Conservation (phyloP, 805 yeast genomes). For the Suhomyces tanzawaensis region DNA sequence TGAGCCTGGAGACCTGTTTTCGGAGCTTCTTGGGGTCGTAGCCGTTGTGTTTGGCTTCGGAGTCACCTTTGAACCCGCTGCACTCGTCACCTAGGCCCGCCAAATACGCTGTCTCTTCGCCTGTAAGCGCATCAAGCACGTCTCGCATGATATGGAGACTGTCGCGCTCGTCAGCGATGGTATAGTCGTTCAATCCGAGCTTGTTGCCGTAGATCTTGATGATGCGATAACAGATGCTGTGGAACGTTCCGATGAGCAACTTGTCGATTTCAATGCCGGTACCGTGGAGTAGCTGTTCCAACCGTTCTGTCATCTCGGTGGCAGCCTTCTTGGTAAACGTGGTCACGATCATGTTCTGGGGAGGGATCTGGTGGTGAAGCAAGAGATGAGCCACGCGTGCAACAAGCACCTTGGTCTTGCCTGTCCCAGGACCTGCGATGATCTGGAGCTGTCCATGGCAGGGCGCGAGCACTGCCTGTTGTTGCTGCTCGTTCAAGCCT, state of each 20-base stretch:
- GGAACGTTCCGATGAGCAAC: conserved; percentile 84
- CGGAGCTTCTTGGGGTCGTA: conserved; percentile 42
- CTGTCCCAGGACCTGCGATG: conserved; percentile 63
- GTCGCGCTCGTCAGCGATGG: conserved; percentile 68
- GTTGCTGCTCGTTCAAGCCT: conserved; percentile 41
- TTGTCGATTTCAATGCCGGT: conserved; percentile 38
- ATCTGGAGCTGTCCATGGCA: conserved; percentile 43
- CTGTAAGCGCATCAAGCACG: conserved; percentile 28
- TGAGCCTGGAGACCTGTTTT: conserved; percentile 52
- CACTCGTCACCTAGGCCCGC: conserved; percentile 14
- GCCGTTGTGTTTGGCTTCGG: conserved; percentile 20
- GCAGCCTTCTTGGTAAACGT: conserved; percentile 96
- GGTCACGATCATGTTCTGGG: conserved; percentile 72
- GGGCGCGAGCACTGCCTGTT: conserved; percentile 43
- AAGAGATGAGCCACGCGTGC: conserved; percentile 75
- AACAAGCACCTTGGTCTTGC: conserved; percentile 80
- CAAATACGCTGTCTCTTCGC: conserved; percentile 16
- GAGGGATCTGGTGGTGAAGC: conserved; percentile 47
- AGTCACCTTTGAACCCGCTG: conserved; percentile 10
- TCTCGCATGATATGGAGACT: conserved; percentile 44
- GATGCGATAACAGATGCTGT: conserved; percentile 69
- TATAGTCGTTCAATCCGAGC: conserved; percentile 45
- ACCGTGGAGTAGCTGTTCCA: conserved; percentile 35
- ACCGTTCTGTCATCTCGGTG: conserved; percentile 71
- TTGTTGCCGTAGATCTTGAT: conserved; percentile 53